Conservation (phyloP, 2,329 filamentous ascomycete species). For the Chaetothyriales sp. region DNA sequence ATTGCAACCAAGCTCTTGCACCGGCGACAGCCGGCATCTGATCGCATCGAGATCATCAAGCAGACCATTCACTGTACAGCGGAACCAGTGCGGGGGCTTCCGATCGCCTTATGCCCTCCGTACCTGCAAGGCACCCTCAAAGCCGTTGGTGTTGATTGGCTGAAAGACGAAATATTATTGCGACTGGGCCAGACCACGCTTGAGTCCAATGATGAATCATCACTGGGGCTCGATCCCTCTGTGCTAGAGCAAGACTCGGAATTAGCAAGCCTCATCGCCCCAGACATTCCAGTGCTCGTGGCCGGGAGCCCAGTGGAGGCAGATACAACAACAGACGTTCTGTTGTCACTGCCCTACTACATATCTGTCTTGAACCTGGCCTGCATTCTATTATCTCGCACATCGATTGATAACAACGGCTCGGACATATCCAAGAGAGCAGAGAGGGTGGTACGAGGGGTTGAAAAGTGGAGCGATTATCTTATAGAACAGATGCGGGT, state of each 20-base stretch:
- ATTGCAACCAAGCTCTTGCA: slow-evolving; percentile 14
- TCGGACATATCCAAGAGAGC: not conserved
- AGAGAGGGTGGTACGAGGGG: not conserved
- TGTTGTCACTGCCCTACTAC: slow-evolving; percentile 13
- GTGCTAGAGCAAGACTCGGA: not conserved
- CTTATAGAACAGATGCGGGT: slow-evolving; percentile 6
- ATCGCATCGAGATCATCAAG: slow-evolving; percentile 11
- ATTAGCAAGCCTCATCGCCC: slow-evolving; percentile 8
- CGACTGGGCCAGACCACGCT: not conserved
- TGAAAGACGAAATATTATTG: slow-evolving; percentile 14
- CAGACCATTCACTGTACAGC: slow-evolving; percentile 13
- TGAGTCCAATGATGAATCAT: not conserved
- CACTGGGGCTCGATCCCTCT: not conserved
- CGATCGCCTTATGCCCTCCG: slow-evolving; percentile 8
- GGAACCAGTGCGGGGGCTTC: slow-evolving; percentile 10
- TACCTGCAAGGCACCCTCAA: slow-evolving; percentile 12
- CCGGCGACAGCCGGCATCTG: slow-evolving; percentile 7
- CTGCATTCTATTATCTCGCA: slow-evolving; percentile 8
- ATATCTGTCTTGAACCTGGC: slow-evolving; percentile 15
- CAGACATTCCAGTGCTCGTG: slow-evolving; percentile 3
- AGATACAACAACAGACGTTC: slow-evolving; percentile 6
- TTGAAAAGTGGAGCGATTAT: slow-evolving; percentile 4
- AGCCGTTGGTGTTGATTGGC: slow-evolving; percentile 16
- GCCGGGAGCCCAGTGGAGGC: slow-evolving; percentile 1
- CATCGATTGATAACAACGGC: slow-evolving; percentile 2